Percentiles rank a stretch among this genome's conserved stretches.
Conservation (phyloP, 257 asterid species). For the Sherardia arvensis region DNA sequence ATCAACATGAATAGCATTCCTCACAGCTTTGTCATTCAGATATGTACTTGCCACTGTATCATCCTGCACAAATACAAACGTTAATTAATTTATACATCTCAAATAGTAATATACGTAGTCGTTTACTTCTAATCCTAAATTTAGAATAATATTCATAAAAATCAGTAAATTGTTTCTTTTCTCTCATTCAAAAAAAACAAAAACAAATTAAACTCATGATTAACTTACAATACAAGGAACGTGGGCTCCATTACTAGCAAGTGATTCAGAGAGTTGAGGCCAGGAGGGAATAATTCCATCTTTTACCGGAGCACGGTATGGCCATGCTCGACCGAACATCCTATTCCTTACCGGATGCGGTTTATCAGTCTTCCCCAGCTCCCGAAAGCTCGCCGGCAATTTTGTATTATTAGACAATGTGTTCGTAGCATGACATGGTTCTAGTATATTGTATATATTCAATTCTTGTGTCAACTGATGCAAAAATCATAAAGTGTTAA, state of each 20-base stretch:
- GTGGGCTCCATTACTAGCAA: neutral
- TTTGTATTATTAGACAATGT: constrained; percentile 8
- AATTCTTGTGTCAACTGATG: constrained; percentile 26
- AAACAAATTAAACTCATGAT: too few species aligned
- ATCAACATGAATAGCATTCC: constrained; percentile 42
- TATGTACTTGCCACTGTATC: constrained; percentile 39
- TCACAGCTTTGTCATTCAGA: constrained; percentile 38
- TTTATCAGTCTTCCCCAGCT: constrained; percentile 38
- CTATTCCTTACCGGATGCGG: constrained; percentile 46
- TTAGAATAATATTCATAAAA: too few species aligned
- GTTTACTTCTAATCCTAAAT: too few species aligned
- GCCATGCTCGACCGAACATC: constrained; percentile 59
- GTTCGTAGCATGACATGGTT: constrained; percentile 38
- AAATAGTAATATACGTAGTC: too few species aligned
- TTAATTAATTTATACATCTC: too few species aligned
- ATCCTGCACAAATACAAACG: constrained; percentile 17
- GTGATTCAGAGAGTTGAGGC: constrained; percentile 28
- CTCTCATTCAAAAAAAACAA: too few species aligned
- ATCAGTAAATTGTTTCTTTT: too few species aligned
- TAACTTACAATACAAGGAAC: constrained; percentile 49
- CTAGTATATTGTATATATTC: constrained; percentile 38
- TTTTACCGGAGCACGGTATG: constrained; percentile 41
- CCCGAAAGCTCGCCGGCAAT: constrained; percentile 41
- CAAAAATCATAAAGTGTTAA: neutral
- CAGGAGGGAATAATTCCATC: constrained; percentile 38